These are phyloP conservation scores for Citrus hindsii DNA, from an alignment of 345 rosid genomes.

Conservation along the genomic window DNA sequence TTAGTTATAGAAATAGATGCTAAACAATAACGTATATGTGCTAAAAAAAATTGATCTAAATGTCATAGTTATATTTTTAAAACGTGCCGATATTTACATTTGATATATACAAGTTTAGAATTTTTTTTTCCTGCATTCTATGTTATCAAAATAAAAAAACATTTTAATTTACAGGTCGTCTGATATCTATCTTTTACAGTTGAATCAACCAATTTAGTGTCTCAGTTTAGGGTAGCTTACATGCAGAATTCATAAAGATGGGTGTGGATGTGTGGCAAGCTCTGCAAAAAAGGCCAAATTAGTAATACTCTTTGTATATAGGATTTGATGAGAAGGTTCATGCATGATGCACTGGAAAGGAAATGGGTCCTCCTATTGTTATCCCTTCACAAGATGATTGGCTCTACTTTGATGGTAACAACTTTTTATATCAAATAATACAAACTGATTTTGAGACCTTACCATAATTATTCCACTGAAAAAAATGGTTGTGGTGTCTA, in stretches of 20 bases:
- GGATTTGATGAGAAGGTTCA: slow-evolving; percentile 30
- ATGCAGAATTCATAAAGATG: background rate
- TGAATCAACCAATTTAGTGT: background rate
- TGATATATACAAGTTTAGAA: too few relatives aligned
- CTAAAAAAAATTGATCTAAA: too few relatives aligned
- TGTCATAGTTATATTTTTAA: too few relatives aligned
- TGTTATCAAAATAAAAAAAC: too few relatives aligned
- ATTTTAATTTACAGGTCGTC: too few relatives aligned
- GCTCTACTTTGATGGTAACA: slow-evolving; percentile 18
- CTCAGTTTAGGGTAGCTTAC: background rate
- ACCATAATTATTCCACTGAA: slow-evolving; percentile 14
- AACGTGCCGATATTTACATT: too few relatives aligned
- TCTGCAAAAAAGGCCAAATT: background rate
- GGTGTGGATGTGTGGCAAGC: background rate
- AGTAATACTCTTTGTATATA: slow-evolving; percentile 1
- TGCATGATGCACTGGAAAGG: slow-evolving; percentile 15
- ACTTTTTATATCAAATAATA: slow-evolving; percentile 11
- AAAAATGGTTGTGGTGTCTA: slow-evolving; percentile 27
- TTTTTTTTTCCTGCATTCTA: too few relatives aligned
- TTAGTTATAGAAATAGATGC: too few relatives aligned
- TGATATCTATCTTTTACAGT: background rate
- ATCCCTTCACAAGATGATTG: slow-evolving; percentile 8
- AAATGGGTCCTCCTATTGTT: slow-evolving; percentile 1
- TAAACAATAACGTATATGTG: too few relatives aligned
- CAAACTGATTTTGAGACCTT: slow-evolving; percentile 34